Base-by-base conservation (phyloP, 83 land plant genomes). In the Thuja plicata region DNA sequence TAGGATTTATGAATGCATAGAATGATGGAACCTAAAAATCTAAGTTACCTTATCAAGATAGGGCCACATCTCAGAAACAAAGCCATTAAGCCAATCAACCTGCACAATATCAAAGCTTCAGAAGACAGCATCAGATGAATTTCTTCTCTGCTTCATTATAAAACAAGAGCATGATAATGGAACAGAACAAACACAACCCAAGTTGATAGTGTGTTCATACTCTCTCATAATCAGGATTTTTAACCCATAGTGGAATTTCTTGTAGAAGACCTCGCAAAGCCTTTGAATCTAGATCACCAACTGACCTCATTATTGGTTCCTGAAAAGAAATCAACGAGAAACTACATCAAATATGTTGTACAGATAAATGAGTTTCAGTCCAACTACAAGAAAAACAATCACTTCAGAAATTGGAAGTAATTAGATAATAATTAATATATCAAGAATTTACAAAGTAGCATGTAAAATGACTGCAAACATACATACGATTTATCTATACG, bases 171-270 rank as follows among this genome's bases (percentile, higher is more conserved):
- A 80, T 80, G 6, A 50, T 34, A 84, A 19, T 50, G 1, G 60
- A n/a, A 34, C 27, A 35, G 85, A 88, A 32, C 21, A 52, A 43
- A 73, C 16, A 52, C 7, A 85, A 50, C 27, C 8, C 1, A 9
- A 27, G 32, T 24, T 66, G n/a, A 8, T 24, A 16, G 17, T n/a
- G 21, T 45, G 43, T 60, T n/a, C 90, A 71, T 93, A 97, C 99
- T 55, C 97, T 93, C 76, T 97, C 99, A 93, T 90, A 95, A 86
- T 97, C 99, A 10, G 99, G 99, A 89, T 93, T 94, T 90, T 97
- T 97, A 87, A 97, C 98, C 99, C 99, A 97, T 11, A 94, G 73
- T 7, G 99, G 99, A 87, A 97, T 95, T 88, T 97, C 99, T 46
- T 93, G 94, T 79, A 97, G 88, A 86, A 97, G 89, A 2, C 88